Evolutionary conservation across 1,139 yeast species (phyloP), one percentile per base, ranked within the genome.

Genomic region (Ogataea hybrid): DNA sequence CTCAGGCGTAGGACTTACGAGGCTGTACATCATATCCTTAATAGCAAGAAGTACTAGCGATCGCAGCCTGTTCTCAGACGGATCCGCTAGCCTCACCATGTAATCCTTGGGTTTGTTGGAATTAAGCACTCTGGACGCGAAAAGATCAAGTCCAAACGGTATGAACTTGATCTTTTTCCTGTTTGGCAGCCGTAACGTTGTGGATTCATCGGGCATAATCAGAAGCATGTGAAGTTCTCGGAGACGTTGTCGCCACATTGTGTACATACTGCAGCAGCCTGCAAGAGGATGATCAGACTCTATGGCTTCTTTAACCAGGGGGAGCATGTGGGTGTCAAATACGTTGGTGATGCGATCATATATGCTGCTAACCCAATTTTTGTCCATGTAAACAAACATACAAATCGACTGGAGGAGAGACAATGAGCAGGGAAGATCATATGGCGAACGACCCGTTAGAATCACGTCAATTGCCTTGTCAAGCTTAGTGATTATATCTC

Each of bases 131-230:
- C 22, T 14, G 15, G 31, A 33, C n/a, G 49, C 37, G 21, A 43
- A 44, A 8, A 40, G 23, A 14, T 25, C 38, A 6, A 34, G 18
- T 6, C 44, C 43, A 36, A 41, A 49, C 8, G 47, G 39, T 12
- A 32, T 20, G 15, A 47, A 11, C 27, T 34, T 36, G 28, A 18
- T 29, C 23, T 37, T 25, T 22, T 37, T 30, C 1, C n/a, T 11
- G 12, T 15, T 28, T 22, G 35, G 17, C 2, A 41, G 32, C 18
- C 46, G 28, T n/a, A 49, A 29, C 7, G 46, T 42, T 6, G 50
- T 43, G 8, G 49, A 41, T 8, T 45, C 42, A 33, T 50, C 54
- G 8, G 44, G 32, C 11, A 35, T 15, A 29, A 47, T 20, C 15
- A 49, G 35, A 9, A 47, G 9, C 15, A 40, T 25, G 29, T 30